Evolutionary conservation across 345 rosid species (phyloP).

Genomic region (Gossypium ekmanianum): DNA sequence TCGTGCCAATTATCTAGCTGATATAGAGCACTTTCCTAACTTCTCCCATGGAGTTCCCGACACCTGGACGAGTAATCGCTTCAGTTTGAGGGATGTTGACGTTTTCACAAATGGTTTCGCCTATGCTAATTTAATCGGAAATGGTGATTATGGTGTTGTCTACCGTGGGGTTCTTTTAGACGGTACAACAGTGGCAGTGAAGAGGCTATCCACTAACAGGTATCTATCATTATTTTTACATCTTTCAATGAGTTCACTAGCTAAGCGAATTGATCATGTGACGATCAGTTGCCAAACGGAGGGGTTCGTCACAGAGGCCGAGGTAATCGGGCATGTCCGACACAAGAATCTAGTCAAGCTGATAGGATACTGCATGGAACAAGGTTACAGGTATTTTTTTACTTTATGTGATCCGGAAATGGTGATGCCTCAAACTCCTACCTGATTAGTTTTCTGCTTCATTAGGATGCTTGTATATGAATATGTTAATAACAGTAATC

Average conservation of each 20-base stretch:
- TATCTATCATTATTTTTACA: not conserved
- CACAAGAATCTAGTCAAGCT: slow-evolving; percentile 68
- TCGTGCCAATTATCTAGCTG: slow-evolving; percentile 4
- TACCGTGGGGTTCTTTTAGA: slow-evolving; percentile 29
- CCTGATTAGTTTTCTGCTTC: slow-evolving; percentile 1
- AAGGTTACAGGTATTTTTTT: slow-evolving; percentile 44
- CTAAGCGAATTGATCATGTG: not conserved
- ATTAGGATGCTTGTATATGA: slow-evolving; percentile 66
- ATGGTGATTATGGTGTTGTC: slow-evolving; percentile 41
- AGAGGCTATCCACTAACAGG: slow-evolving; percentile 38
- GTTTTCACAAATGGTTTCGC: slow-evolving; percentile 49
- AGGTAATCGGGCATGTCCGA: slow-evolving; percentile 43
- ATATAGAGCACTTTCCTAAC: slow-evolving; percentile 18
- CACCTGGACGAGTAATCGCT: slow-evolving; percentile 26
- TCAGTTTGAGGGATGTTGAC: slow-evolving; percentile 42
- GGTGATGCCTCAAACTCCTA: not conserved
- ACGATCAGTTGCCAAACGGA: slow-evolving; percentile 34
- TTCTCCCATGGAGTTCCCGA: not conserved
- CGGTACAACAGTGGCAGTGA: slow-evolving; percentile 48
- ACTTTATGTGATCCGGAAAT: not conserved
- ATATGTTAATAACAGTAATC: slow-evolving; percentile 63
- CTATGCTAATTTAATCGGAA: slow-evolving; percentile 44
- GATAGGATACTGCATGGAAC: slow-evolving; percentile 62
- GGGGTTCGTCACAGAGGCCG: slow-evolving; percentile 46
- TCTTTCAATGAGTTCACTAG: not conserved